phyloP scores from a whole-genome alignment of 805 yeast species.

The Pichia californica region DNA sequence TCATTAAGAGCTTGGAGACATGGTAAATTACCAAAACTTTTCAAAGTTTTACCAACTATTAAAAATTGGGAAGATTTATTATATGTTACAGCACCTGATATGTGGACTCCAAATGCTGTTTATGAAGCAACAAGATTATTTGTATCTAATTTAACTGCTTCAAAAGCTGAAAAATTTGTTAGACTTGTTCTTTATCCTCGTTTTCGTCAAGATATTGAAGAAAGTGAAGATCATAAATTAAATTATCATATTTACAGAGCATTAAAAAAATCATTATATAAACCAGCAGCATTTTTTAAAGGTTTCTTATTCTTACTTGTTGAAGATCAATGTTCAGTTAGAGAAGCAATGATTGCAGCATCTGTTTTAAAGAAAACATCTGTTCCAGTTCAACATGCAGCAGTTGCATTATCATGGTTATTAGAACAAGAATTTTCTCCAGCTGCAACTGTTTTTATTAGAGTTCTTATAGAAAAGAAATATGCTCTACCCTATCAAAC shows the following conservation, averaged over 20 bases:
- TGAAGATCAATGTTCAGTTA: slow-evolving; percentile 79
- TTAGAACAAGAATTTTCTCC: slow-evolving; percentile 80
- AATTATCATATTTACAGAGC: slow-evolving; percentile 93
- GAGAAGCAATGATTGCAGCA: slow-evolving; percentile 94
- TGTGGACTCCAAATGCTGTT: slow-evolving; percentile 92
- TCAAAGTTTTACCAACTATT: slow-evolving; percentile 88
- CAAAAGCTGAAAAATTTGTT: slow-evolving; percentile 83
- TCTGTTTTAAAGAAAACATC: slow-evolving; percentile 86
- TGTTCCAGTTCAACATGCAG: slow-evolving; percentile 90
- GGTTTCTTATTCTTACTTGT: slow-evolving; percentile 91
- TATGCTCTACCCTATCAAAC: slow-evolving; percentile 97
- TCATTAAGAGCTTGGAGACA: slow-evolving; percentile 85
- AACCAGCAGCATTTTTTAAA: slow-evolving; percentile 96
- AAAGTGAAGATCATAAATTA: slow-evolving; percentile 66
- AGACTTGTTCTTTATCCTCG: slow-evolving; percentile 61
- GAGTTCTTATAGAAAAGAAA: slow-evolving; percentile 85
- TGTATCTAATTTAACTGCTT: slow-evolving; percentile 82
- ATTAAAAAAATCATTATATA: slow-evolving; percentile 85
- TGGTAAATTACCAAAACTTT: slow-evolving; percentile 93
- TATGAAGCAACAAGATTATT: slow-evolving; percentile 93
- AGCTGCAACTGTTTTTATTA: slow-evolving; percentile 83
- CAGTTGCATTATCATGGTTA: slow-evolving; percentile 87
- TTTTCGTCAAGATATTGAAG: slow-evolving; percentile 65
- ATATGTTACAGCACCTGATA: slow-evolving; percentile 85
- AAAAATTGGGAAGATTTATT: slow-evolving; percentile 94